These are phyloP conservation scores for Chamaenerion angustifolium DNA, from an alignment of 345 rosid genomes.

Conservation along the genomic window DNA sequence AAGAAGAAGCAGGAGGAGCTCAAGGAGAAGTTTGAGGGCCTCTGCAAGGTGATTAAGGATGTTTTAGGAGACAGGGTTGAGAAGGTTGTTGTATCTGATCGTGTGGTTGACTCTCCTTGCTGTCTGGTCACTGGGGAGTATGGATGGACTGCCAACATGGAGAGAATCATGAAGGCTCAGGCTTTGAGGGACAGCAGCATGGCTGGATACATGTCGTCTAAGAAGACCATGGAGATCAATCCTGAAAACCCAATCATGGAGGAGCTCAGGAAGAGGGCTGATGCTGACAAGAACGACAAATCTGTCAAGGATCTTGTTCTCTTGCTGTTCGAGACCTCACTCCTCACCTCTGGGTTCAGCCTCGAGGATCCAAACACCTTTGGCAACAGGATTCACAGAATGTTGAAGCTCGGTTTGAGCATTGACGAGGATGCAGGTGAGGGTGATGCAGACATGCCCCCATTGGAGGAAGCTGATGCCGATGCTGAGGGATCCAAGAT, in stretches of 20 bases:
- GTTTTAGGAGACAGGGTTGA: slow-evolving; percentile 66
- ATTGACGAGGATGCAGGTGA: slow-evolving; percentile 69
- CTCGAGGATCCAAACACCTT: slow-evolving; percentile 84
- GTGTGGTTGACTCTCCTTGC: slow-evolving; percentile 81
- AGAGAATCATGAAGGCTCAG: slow-evolving; percentile 83
- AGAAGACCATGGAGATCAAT: slow-evolving; percentile 89
- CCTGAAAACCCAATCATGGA: slow-evolving; percentile 81
- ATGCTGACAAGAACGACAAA: slow-evolving; percentile 70
- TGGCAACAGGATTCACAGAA: slow-evolving; percentile 77
- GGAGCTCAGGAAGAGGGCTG: slow-evolving; percentile 82
- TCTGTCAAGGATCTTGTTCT: slow-evolving; percentile 81
- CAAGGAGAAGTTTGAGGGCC: slow-evolving; percentile 64
- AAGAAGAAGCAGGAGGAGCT: slow-evolving; percentile 47
- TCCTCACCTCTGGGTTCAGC: slow-evolving; percentile 84
- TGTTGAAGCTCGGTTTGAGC: slow-evolving; percentile 74
- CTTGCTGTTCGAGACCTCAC: slow-evolving; percentile 62
- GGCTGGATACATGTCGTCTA: slow-evolving; percentile 81
- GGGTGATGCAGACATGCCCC: slow-evolving; percentile 61
- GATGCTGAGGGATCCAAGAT: slow-evolving; percentile 83
- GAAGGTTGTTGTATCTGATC: slow-evolving; percentile 77
- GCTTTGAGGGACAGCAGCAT: slow-evolving; percentile 78
- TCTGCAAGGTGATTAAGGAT: slow-evolving; percentile 83
- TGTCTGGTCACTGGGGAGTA: slow-evolving; percentile 78
- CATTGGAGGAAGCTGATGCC: slow-evolving; percentile 53
- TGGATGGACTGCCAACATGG: slow-evolving; percentile 91